A percentile compares a stretch with the other conserved stretches of the same genome.
These are phyloP conservation scores for Coemansia erecta DNA, from an alignment of 192 early-diverging fungal species.

Conservation along the genomic window DNA sequence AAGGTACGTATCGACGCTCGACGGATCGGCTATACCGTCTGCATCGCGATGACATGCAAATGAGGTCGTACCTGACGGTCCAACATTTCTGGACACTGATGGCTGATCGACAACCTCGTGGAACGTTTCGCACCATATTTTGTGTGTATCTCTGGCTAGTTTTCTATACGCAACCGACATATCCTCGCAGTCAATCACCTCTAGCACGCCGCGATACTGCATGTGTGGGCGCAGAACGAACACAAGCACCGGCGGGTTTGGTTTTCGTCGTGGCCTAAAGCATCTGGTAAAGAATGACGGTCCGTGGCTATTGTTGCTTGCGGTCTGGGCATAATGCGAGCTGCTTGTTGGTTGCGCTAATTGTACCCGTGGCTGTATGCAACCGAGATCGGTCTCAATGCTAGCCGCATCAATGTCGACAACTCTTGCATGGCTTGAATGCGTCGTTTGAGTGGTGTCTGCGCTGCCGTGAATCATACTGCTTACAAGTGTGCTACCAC, in stretches of 20 bases:
- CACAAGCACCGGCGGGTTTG: slow-evolving; percentile 1
- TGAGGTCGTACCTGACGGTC: too few relatives aligned
- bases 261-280: neutral
- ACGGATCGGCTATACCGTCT: neutral
- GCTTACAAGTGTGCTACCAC: slow-evolving; percentile 25
- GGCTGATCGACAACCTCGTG: slow-evolving; percentile 13
- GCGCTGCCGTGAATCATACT: slow-evolving; percentile 5
- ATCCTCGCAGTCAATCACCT: slow-evolving; percentile 25
- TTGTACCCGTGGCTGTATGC: neutral
- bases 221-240: slow-evolving; percentile 26
- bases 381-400: too few relatives aligned
- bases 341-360: neutral
- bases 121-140: slow-evolving; percentile 39
- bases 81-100: too few relatives aligned
- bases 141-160: slow-evolving; percentile 12
- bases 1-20: neutral
- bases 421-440: too few relatives aligned
- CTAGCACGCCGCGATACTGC: slow-evolving; percentile 19
- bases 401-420: too few relatives aligned
- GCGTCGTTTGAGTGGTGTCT: neutral
- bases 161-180: slow-evolving; percentile 27
- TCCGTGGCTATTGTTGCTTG: neutral
- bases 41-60: too few relatives aligned
- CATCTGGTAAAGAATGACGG: neutral
- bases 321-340: too few relatives aligned